A percentile compares a stretch with the other conserved stretches of the same genome.
Evolutionary conservation across 495 filamentous ascomycete genomes (phyloP).

Genomic region (Daldinia caldariorum): DNA sequence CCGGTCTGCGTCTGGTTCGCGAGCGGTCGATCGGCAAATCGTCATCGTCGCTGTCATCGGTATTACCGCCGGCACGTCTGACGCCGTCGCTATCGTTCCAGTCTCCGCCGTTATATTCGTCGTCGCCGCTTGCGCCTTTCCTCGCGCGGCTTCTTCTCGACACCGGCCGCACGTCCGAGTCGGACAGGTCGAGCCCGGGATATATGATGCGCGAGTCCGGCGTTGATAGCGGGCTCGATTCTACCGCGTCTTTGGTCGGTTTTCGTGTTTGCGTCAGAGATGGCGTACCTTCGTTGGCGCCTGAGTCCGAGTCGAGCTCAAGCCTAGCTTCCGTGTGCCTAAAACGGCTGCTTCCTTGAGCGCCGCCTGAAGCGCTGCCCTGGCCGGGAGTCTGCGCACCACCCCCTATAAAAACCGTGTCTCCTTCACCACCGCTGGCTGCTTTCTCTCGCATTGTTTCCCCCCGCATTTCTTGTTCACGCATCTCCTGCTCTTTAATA

Average conservation of each 20-base stretch:
- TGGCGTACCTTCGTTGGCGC: slow-evolving; percentile 31
- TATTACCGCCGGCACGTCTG: slow-evolving; percentile 32
- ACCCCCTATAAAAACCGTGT: slow-evolving; percentile 28
- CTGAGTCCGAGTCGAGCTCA: slow-evolving; percentile 37
- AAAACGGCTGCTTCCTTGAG: slow-evolving; percentile 25
- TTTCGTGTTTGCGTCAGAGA: slow-evolving; percentile 34
- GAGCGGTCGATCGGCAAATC: slow-evolving; percentile 38
- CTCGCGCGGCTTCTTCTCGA: slow-evolving; percentile 24
- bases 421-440: slow-evolving; percentile 9
- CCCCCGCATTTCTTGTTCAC: neutral
- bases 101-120: slow-evolving; percentile 43
- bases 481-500: slow-evolving; percentile 17
- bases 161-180: slow-evolving; percentile 35
- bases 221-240: slow-evolving; percentile 45
- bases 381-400: slow-evolving; percentile 11
- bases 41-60: slow-evolving; percentile 38
- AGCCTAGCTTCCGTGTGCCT: slow-evolving; percentile 45
- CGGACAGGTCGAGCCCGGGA: slow-evolving; percentile 37
- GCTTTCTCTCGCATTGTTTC: neutral
- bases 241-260: slow-evolving; percentile 25
- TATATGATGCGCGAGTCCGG: slow-evolving; percentile 29
- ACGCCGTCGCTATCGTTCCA: slow-evolving; percentile 44
- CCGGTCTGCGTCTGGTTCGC: slow-evolving; percentile 38
- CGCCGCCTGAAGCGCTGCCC: slow-evolving; percentile 26
- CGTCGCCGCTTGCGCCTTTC: slow-evolving; percentile 35